Evolutionary conservation across 179 eudicot species (phyloP), one percentile per base, ranked within the genome.

Genomic region (Silene vulgaris): DNA sequence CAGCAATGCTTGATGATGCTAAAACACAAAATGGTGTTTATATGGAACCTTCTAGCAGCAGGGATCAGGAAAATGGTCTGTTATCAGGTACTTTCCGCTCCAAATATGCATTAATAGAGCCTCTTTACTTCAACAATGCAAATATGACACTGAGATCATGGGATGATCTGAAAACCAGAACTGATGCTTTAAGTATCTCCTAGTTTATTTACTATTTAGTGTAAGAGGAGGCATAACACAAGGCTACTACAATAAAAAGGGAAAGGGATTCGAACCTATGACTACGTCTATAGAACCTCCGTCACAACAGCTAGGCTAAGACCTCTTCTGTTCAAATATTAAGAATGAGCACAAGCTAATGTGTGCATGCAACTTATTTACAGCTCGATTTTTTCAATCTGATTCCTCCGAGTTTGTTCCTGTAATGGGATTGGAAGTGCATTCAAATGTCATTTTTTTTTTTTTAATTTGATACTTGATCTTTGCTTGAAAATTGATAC

Each of bases 1-100:
- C 75, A 82, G 78, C 83, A 78, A 90, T 91, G 96, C 96, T 96
- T 83, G 89, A 87, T 81, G 83, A 89, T 79, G 96, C 91, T 71
- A 82, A 78, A 78, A 73, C 77, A 14, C 78, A 23, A 29, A 74
- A 72, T 75, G 69, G 48, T 71, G 81, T 75, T 71, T 72, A 61
- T 32, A 19, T 19, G 16, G 74, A 78, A 71, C 76, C 70, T 65
- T 79, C 75, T 48, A 72, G 81, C 48, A 65, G 78, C 45, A 62
- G 62, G 65, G n/a, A 54, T 66, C 80, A 54, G 52, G 72, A 81
- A 50, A 75, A 59, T 48, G 75, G 57, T 64, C 21, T 12, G 62
- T 26, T 80, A 78, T 75, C 76, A 73, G 92, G 95, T 90, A 85
- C 45, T 73, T 7, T 26, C 40, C 63, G 26, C 64, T 62, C 2